Base-by-base conservation (phyloP, 1,284 basidiomycete species). In the Irpex sp. region DNA sequence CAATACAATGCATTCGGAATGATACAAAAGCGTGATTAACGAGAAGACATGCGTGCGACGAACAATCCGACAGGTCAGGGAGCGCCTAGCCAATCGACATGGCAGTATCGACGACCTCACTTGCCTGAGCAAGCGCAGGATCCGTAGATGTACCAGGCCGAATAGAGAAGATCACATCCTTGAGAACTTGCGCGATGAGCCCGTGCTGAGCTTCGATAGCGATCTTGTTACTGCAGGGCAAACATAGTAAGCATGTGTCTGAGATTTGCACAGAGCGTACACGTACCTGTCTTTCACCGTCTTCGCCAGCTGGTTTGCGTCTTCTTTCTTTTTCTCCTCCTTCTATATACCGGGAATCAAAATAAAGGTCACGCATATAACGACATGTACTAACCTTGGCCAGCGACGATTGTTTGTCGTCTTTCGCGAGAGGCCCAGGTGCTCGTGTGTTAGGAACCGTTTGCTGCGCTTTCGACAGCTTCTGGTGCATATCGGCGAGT, bases 191-290 rank as follows among this genome's bases (percentile, higher is more conserved):
- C 0, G 93, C 81, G 63, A 96, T 92, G 62, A 97, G 84, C 0
- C 94, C 95, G 69, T 97, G 95, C 69, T 96, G 92, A 0, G 92
- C 92, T 72, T 98, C 95, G 7, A 87, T 83, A 0, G 94, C 87
- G 60, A 97, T 91, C 70, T 92, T 94, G 37, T 84, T 87, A 69
- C 94, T 96, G 69, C 57, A 35, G 15, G 33, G 19, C 26, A 46
- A 17, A 58, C 21, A 64, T 43, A 17, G 59, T 13, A 54, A 60
- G 51, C 58, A 59, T 19, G 36, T 31, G 49, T 21, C 0, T 17
- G 15, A 5, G 58, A 35, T 57, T 39, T 5, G 57, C 33, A 11
- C 57, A 31, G 35, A 17, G 37, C 9, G 15, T 8, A 39, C 6
- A 75, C 83, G 55, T 63, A 93, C 93, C 92, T 90, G 72, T 97